These are phyloP conservation scores for Arthrobotrys entomopaga DNA, from an alignment of 2,329 filamentous ascomycete genomes.

Conservation along the genomic window DNA sequence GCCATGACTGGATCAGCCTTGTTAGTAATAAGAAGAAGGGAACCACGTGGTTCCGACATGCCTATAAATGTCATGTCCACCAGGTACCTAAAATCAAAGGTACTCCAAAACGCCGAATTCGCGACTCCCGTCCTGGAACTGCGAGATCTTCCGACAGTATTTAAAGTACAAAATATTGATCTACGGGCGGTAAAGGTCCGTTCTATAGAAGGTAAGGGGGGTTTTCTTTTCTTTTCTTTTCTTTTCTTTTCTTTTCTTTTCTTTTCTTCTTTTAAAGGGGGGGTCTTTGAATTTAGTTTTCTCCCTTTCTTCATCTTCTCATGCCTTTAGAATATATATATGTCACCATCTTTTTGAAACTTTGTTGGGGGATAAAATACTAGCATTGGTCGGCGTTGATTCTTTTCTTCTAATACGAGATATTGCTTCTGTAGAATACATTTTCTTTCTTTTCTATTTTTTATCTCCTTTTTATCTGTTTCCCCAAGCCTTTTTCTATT, in stretches of 20 bases:
- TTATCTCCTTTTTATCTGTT: not conserved
- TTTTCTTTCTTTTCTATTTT: constrained; percentile 32
- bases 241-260: constrained; percentile 9
- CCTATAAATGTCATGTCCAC: constrained; percentile 71
- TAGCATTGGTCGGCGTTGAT: constrained; percentile 27
- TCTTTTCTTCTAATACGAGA: not conserved
- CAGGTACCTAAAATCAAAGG: constrained; percentile 78
- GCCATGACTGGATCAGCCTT: constrained; percentile 81
- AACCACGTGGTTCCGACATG: constrained; percentile 90
- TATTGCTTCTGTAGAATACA: not conserved
- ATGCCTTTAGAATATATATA: constrained; percentile 18
- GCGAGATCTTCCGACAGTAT: constrained; percentile 48
- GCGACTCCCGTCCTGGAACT: constrained; percentile 49
- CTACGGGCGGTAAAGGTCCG: not conserved
- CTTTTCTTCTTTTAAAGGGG: not conserved
- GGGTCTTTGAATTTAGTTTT: too few species aligned
- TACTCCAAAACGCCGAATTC: constrained; percentile 70
- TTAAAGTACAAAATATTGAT: constrained; percentile 5
- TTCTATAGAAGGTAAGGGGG: not conserved
- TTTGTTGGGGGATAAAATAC: not conserved
- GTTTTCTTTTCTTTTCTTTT: constrained; percentile 4
- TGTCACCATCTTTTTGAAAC: not conserved
- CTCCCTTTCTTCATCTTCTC: not conserved
- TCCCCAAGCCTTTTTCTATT: too few species aligned
- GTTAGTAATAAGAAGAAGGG: constrained; percentile 90